Percentiles rank a stretch among this genome's conserved stretches.
phyloP scores from a whole-genome alignment of 257 asterid genomes.

The Vinca minor region DNA sequence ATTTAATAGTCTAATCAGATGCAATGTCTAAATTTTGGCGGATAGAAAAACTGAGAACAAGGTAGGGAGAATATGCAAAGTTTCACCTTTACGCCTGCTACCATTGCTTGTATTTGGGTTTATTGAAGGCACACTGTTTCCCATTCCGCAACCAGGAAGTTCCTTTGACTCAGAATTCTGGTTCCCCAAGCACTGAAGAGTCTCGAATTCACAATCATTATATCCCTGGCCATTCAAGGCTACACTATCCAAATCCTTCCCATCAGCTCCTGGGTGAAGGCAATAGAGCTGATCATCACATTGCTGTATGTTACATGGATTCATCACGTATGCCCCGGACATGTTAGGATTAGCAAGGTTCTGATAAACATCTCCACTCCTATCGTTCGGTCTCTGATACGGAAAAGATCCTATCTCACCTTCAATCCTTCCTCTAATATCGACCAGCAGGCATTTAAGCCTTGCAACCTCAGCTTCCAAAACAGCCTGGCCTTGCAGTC shows the following conservation, averaged over 20 bases:
- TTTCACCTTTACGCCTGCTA: slow-evolving; percentile 47
- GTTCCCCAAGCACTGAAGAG: slow-evolving; percentile 50
- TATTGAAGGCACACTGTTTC: slow-evolving; percentile 16
- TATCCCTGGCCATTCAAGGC: slow-evolving; percentile 40
- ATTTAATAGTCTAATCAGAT: neutral
- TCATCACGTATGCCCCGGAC: slow-evolving; percentile 58
- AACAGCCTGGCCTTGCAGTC: slow-evolving; percentile 75
- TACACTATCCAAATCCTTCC: slow-evolving; percentile 20
- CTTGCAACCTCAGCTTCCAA: slow-evolving; percentile 91
- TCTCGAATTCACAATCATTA: slow-evolving; percentile 55
- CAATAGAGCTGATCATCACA: slow-evolving; percentile 73
- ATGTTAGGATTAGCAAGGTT: slow-evolving; percentile 34
- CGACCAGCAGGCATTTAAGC: slow-evolving; percentile 93
- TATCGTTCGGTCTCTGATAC: slow-evolving; percentile 68
- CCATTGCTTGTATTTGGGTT: slow-evolving; percentile 30
- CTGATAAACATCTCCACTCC: slow-evolving; percentile 39
- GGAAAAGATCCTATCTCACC: slow-evolving; percentile 97
- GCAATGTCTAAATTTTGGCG: neutral
- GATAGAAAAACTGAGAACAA: slow-evolving; percentile 1
- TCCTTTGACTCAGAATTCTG: slow-evolving; percentile 36
- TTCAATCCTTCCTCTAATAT: slow-evolving; percentile 88
- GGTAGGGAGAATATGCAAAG: slow-evolving; percentile 1
- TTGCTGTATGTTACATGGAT: slow-evolving; percentile 75
- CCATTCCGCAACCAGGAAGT: slow-evolving; percentile 40
- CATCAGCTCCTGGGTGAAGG: slow-evolving; percentile 60